Percentiles rank a stretch among this genome's conserved stretches.
Conservation (phyloP, 1,284 basidiomycete genomes). For the Ustilago hordei region DNA sequence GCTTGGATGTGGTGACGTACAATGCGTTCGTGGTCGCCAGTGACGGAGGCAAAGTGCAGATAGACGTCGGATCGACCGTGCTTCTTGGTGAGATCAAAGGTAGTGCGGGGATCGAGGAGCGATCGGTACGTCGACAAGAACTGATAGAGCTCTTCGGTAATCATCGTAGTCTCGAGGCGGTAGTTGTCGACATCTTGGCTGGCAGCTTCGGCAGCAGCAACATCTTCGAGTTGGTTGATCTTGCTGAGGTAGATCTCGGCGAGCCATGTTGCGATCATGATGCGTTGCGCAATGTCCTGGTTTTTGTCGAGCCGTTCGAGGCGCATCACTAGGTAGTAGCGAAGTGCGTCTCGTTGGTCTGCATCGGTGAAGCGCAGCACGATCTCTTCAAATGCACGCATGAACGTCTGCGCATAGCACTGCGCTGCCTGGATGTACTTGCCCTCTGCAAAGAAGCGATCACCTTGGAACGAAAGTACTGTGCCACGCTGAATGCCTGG, state of each 20-base stretch:
- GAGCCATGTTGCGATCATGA: slow-evolving; percentile 99
- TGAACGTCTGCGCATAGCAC: slow-evolving; percentile 79
- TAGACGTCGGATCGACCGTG: slow-evolving; percentile 94
- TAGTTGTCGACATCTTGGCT: slow-evolving; percentile 89
- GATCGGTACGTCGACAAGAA: slow-evolving; percentile 83
- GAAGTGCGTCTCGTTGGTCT: slow-evolving; percentile 89
- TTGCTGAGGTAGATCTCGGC: slow-evolving; percentile 97
- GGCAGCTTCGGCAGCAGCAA: slow-evolving; percentile 79
- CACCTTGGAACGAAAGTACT: slow-evolving; percentile 86
- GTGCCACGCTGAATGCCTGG: slow-evolving; percentile 85
- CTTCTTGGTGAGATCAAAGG: slow-evolving; percentile 90
- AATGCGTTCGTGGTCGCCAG: slow-evolving; percentile 85
- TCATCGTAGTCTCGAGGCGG: slow-evolving; percentile 80
- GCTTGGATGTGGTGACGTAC: slow-evolving; percentile 93
- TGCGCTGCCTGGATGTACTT: slow-evolving; percentile 91
- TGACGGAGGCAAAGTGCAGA: slow-evolving; percentile 85
- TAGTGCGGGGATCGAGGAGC: slow-evolving; percentile 84
- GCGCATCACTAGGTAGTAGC: slow-evolving; percentile 88
- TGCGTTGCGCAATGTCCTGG: slow-evolving; percentile 84
- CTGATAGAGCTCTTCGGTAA: slow-evolving; percentile 91
- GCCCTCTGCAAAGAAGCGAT: slow-evolving; percentile 83
- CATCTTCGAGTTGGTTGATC: slow-evolving; percentile 94
- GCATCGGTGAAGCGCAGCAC: slow-evolving; percentile 88
- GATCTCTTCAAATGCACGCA: slow-evolving; percentile 88
- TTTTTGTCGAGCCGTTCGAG: slow-evolving; percentile 84